Evolutionary conservation across 768 basidiomycete genomes (phyloP), one percentile per base, ranked within the genome.

Genomic region (Mycena crocata): DNA sequence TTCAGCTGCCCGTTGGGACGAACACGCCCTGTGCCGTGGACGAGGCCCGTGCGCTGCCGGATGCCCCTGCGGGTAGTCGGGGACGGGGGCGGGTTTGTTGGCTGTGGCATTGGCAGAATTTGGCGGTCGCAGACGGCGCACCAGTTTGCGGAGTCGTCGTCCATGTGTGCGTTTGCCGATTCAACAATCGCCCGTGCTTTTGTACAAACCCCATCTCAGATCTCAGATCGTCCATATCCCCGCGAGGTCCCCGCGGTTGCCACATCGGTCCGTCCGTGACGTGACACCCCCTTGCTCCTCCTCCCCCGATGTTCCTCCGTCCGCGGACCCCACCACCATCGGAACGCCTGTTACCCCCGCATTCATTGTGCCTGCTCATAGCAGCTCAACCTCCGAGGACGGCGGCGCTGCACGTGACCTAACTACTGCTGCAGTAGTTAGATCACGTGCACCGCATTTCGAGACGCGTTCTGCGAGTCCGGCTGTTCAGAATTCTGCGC

Each of bases 91-190:
- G 63, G 75, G 70, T 60, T 73, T 73, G 34, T 86, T 77, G 62
- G 92, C 84, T 15, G 82, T 83, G 69, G 79, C 81, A 69, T 93
- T n/a, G 93, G 93, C n/a, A 87, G 80, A 70, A 95, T 93, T 68
- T 90, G 90, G 71, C 87, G 83, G 72, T 89, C 86, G 82, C 93
- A 95, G 73, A 87, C 87, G 54, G 91, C 91, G 85, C 93, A 94
- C 90, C 91, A 95, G 61, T 26, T n/a, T 4, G 55, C 13, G 48
- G 30, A 34, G 3, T 23, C 10, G 60, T 57, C 58, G 73, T 80
- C 74, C 68, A 76, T 71, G 32, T 13, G 31, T 12, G 32, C 32
- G 40, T 10, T n/a, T 31, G 1, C 3, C 17, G 2, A 1, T 31
- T 7, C 37, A 19, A 5, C 37, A 21, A 21, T 6, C 40, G 44